Evolutionary conservation across 2,329 filamentous ascomycete species (phyloP).

Genomic region (Domatiomyces catenatus): DNA sequence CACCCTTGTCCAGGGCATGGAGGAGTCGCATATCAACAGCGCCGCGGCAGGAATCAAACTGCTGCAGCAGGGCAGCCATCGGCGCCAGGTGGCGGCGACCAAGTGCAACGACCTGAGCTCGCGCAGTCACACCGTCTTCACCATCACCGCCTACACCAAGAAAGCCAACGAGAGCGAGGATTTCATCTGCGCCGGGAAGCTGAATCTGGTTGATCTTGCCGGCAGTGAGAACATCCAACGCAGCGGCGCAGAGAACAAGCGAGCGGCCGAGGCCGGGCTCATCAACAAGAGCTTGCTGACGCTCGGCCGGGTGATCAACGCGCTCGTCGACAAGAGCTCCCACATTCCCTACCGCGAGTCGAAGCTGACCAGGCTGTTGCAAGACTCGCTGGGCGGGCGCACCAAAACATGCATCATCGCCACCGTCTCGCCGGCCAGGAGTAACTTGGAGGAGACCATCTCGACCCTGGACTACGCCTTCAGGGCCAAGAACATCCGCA

Average conservation of each 20-base stretch:
- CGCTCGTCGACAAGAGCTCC: constrained; percentile 71
- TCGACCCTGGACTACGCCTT: constrained; percentile 97
- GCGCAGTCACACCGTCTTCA: constrained; percentile 93
- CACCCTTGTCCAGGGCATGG: constrained; percentile 93
- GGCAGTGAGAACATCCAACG: constrained; percentile 96
- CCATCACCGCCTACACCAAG: constrained; percentile 82
- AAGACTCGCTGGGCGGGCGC: constrained; percentile 87
- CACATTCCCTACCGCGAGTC: constrained; percentile 93
- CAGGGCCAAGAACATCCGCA: constrained; percentile 93
- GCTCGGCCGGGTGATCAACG: constrained; percentile 91
- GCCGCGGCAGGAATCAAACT: constrained; percentile 77
- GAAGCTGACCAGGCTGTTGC: constrained; percentile 81
- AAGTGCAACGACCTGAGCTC: constrained; percentile 98
- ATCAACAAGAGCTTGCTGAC: constrained; percentile 98
- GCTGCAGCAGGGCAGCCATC: constrained; percentile 75
- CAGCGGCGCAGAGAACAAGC: constrained; percentile 94
- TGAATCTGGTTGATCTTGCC: constrained; percentile 91
- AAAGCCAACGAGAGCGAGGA: constrained; percentile 70
- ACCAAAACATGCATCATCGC: constrained; percentile 99
- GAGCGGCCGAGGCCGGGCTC: constrained; percentile 82
- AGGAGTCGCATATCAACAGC: constrained; percentile 80
- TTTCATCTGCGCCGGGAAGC: constrained; percentile 75
- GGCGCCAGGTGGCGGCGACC: constrained; percentile 95
- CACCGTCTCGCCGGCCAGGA: constrained; percentile 84
- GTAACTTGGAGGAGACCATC: constrained; percentile 93